phyloP scores from a whole-genome alignment of 2,329 filamentous ascomycete species.

The Aspergillus floridensis region DNA sequence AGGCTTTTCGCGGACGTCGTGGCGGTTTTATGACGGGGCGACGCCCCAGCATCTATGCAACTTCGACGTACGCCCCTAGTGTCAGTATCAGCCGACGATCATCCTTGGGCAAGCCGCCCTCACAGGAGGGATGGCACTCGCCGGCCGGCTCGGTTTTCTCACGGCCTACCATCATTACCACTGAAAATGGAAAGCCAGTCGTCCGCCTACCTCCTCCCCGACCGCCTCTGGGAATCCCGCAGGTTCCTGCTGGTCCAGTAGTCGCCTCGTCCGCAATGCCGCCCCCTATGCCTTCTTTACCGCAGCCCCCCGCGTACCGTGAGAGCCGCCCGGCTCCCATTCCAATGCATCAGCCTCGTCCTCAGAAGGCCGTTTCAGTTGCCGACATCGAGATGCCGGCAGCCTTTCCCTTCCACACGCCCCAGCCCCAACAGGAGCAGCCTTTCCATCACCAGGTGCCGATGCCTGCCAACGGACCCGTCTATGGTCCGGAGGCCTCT shows the following conservation, averaged over 20 bases:
- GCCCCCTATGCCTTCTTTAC: slow-evolving; percentile 41
- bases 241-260: slow-evolving; percentile 18
- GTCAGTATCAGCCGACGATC: slow-evolving; percentile 85
- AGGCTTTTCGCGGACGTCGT: slow-evolving; percentile 68
- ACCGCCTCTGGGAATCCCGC: slow-evolving; percentile 27
- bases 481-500: slow-evolving; percentile 56
- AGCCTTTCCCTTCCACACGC: slow-evolving; percentile 57
- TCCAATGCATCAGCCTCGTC: slow-evolving; percentile 90
- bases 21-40: slow-evolving; percentile 67
- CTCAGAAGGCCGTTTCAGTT: slow-evolving; percentile 90
- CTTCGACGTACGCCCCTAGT: slow-evolving; percentile 81
- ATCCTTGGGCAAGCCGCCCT: slow-evolving; percentile 66
- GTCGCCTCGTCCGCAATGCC: slow-evolving; percentile 19
- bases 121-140: slow-evolving; percentile 73
- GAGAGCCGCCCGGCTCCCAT: slow-evolving; percentile 61
- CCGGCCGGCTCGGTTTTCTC: slow-evolving; percentile 77
- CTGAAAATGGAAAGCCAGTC: slow-evolving; percentile 67
- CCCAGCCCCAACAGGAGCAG: slow-evolving; percentile 68
- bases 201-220: slow-evolving; percentile 71
- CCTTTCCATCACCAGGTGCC: slow-evolving; percentile 96
- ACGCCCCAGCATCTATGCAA: slow-evolving; percentile 67
- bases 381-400: slow-evolving; percentile 87
- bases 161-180: slow-evolving; percentile 57
- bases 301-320: slow-evolving; percentile 56
- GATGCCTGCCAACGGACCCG: slow-evolving; percentile 62